Conservation (phyloP, 2,329 filamentous ascomycete genomes). For the Ophiobolus disseminans region DNA sequence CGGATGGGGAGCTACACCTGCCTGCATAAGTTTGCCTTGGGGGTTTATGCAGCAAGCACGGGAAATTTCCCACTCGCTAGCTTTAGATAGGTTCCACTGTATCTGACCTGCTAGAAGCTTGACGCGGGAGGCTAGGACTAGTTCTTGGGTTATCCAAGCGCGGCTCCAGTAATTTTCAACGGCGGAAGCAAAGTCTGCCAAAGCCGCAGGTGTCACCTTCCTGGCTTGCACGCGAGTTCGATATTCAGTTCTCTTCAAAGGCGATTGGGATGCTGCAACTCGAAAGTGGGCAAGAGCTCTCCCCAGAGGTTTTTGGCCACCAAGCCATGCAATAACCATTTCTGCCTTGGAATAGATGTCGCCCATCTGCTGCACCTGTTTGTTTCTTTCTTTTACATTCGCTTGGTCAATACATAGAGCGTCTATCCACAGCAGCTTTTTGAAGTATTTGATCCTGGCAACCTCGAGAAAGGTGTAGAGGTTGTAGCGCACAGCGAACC, state of each 20-base stretch:
- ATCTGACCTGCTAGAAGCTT: neutral
- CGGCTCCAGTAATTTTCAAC: neutral
- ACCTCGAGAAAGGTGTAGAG: neutral
- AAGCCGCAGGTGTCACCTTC: neutral
- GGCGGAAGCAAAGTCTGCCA: neutral
- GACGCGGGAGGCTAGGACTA: neutral
- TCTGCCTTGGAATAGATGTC: constrained; percentile 2
- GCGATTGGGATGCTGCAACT: neutral
- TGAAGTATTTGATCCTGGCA: neutral
- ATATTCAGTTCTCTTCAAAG: neutral
- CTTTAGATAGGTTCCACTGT: neutral
- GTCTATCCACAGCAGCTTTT: constrained; percentile 9
- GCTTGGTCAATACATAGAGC: constrained; percentile 12
- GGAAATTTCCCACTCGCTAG: neutral
- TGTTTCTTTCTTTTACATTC: constrained; percentile 1
- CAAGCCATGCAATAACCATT: constrained; percentile 1
- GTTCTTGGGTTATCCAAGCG: constrained; percentile 2
- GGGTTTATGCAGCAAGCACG: too few species aligned
- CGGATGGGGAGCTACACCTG: neutral
- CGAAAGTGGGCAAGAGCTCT: neutral
- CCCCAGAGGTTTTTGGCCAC: neutral
- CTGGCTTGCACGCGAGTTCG: neutral
- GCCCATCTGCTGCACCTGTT: constrained; percentile 12
- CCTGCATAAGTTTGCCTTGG: too few species aligned
- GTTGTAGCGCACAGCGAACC: neutral